phyloP scores from a whole-genome alignment of 352 stramenopile genomes.

The Hyphochytrium catenoides region DNA sequence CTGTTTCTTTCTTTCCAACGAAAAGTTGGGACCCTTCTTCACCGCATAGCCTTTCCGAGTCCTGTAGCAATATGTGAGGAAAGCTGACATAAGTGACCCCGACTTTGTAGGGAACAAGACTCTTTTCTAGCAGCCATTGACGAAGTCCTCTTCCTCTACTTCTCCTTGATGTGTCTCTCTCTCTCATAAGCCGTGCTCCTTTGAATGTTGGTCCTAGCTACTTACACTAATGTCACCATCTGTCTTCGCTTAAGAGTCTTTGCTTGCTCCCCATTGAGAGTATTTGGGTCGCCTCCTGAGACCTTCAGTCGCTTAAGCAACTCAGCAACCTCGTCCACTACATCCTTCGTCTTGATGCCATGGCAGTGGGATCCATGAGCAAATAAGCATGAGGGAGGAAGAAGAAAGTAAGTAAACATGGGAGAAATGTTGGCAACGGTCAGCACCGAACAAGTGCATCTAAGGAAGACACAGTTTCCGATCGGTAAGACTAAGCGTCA shows the following conservation, averaged over 20 bases:
- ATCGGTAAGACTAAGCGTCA: slow-evolving; percentile 3
- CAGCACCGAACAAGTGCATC: slow-evolving; percentile 1
- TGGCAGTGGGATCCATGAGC: slow-evolving; percentile 1
- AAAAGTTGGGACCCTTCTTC: slow-evolving; percentile 73
- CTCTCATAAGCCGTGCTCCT: too few species aligned
- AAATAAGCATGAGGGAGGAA: not conserved
- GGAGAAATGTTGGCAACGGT: slow-evolving; percentile 1
- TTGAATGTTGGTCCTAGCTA: too few species aligned
- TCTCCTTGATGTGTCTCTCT: too few species aligned
- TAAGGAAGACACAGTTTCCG: not conserved
- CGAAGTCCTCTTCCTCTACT: too few species aligned
- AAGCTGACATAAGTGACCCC: too few species aligned
- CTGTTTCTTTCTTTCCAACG: slow-evolving; percentile 80
- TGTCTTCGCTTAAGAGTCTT: slow-evolving; percentile 55
- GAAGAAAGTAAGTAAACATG: not conserved
- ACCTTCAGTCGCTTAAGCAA: slow-evolving; percentile 61
- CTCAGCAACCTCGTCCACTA: slow-evolving; percentile 35
- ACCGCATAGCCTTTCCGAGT: slow-evolving; percentile 85
- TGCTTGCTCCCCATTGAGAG: slow-evolving; percentile 35
- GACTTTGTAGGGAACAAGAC: too few species aligned
- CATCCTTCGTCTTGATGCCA: slow-evolving; percentile 22
- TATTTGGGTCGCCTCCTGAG: slow-evolving; percentile 24
- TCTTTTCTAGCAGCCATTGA: too few species aligned
- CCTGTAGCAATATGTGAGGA: slow-evolving; percentile 1
- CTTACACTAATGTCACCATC: slow-evolving; percentile 29